Evolutionary conservation across 768 basidiomycete genomes (phyloP), one percentile per base, ranked within the genome.

Genomic region (Phaeolepiota aurea): DNA sequence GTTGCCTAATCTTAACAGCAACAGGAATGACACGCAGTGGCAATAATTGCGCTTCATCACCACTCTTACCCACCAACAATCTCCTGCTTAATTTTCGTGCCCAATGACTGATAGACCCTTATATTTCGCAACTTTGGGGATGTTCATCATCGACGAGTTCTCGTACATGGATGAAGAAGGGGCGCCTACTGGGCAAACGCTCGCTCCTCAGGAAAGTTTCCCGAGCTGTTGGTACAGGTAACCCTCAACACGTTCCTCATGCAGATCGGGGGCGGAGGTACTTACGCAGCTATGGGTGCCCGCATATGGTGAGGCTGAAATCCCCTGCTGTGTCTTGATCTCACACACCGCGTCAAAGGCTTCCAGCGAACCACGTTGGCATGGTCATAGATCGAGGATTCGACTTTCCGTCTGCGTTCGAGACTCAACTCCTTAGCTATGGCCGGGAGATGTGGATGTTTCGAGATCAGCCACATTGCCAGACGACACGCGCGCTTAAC

Each of bases 111-210:
- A 19, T n/a, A 59, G 56, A 55, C 28, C 50, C 19, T 41, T 52
- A 13, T 47, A 58, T 30, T 80, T 88, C 35, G 76, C 74, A 14
- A 77, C 81, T n/a, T 65, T 91, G 19, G 91, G 90, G 4, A 78
- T 91, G 76, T 93, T 93, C 65, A 92, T 96, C 52, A 74, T 93
- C 50, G 91, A 96, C 58, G 72, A 82, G 46, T 86, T 91, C 50
- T 67, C 71, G 2, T 83, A 77, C 52, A 51, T 63, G 36, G 76
- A 82, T 44, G 69, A 71, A 21, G 54, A 72, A 33, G 84, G 83
- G 2, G 58, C 59, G 2, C 68, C 72, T 1, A 77, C 69, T 16
- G 71, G 63, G 9, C 64, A 58, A 49, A 58, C 59, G 19, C 54
- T 69, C 18, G 58, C 65, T 32, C 61, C 76, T 18, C 76, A 83